These are phyloP conservation scores for Metschnikowia similis DNA, from an alignment of 805 yeast species.

Conservation along the genomic window DNA sequence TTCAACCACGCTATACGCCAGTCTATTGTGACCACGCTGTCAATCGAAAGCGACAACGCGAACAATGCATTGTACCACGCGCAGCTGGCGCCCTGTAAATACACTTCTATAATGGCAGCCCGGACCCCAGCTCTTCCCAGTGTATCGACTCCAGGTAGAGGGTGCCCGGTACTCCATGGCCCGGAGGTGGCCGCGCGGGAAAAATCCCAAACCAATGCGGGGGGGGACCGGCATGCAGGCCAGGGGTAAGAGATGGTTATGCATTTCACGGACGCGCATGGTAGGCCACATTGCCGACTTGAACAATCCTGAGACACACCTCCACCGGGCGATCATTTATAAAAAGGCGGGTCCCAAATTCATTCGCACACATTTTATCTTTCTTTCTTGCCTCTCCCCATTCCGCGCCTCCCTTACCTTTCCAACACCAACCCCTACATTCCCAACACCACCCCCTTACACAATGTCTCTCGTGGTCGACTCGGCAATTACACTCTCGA, in stretches of 20 bases:
- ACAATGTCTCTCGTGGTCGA: slow-evolving; percentile 17
- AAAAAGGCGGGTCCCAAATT: neutral
- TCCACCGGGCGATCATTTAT: neutral
- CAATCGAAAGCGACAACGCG: too few species aligned
- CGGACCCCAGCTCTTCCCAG: too few species aligned
- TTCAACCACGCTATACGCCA: too few species aligned
- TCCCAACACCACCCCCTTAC: neutral
- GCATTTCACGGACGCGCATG: neutral
- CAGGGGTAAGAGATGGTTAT: slow-evolving; percentile 1
- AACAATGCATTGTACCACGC: too few species aligned
- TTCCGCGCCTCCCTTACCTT: neutral
- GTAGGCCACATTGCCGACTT: neutral
- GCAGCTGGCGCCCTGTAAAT: too few species aligned
- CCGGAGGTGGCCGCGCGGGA: neutral
- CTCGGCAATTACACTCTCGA: slow-evolving; percentile 5
- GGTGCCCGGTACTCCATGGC: neutral
- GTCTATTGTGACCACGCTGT: too few species aligned
- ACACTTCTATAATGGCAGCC: too few species aligned
- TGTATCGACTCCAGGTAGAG: neutral
- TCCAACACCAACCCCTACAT: neutral
- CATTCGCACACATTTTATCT: neutral
- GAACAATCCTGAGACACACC: neutral
- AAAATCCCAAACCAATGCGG: neutral
- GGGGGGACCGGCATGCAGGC: neutral
- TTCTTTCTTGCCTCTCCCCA: neutral